Conservation (phyloP, 352 stramenopile genomes). For the Pythium brassicae region DNA sequence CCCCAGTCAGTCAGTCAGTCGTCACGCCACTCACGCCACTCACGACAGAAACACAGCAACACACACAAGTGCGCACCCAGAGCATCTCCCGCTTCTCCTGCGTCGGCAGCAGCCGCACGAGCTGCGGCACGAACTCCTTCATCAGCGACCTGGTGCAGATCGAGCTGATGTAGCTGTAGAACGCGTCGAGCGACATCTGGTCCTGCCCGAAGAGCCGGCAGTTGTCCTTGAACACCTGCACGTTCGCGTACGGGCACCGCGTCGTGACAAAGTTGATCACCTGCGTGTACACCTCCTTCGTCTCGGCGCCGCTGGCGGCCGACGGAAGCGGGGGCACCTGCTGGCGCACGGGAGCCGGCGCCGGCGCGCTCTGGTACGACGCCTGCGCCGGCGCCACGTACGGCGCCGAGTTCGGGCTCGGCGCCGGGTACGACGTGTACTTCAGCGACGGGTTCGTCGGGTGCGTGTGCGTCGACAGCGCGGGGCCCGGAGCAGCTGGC, state of each 20-base stretch:
- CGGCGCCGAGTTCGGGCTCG: slow-evolving; percentile 21
- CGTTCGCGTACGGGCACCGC: slow-evolving; percentile 76
- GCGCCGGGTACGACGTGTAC: slow-evolving; percentile 59
- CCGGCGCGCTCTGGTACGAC: slow-evolving; percentile 35
- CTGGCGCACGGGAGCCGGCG: slow-evolving; percentile 27
- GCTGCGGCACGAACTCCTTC: slow-evolving; percentile 74
- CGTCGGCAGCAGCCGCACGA: slow-evolving; percentile 78
- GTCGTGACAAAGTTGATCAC: slow-evolving; percentile 77
- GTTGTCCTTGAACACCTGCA: slow-evolving; percentile 87
- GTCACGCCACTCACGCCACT: background rate
- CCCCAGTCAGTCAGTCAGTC: slow-evolving; percentile 5
- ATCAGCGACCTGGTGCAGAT: slow-evolving; percentile 70
- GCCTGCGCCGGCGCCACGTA: slow-evolving; percentile 36
- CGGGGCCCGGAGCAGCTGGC: slow-evolving; percentile 17
- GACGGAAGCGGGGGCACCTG: slow-evolving; percentile 48
- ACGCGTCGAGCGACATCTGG: slow-evolving; percentile 79
- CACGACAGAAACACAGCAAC: background rate
- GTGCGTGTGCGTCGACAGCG: slow-evolving; percentile 38
- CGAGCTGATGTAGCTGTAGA: slow-evolving; percentile 77
- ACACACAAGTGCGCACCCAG: slow-evolving; percentile 47
- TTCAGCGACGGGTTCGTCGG: slow-evolving; percentile 46
- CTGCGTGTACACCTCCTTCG: slow-evolving; percentile 78
- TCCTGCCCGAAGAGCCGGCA: slow-evolving; percentile 85
- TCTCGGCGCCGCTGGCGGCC: slow-evolving; percentile 54
- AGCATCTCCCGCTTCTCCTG: slow-evolving; percentile 80